A percentile compares a stretch with the other conserved stretches of the same genome.
phyloP scores from a whole-genome alignment of 306 rosid genomes.

The Sicyos edulis region DNA sequence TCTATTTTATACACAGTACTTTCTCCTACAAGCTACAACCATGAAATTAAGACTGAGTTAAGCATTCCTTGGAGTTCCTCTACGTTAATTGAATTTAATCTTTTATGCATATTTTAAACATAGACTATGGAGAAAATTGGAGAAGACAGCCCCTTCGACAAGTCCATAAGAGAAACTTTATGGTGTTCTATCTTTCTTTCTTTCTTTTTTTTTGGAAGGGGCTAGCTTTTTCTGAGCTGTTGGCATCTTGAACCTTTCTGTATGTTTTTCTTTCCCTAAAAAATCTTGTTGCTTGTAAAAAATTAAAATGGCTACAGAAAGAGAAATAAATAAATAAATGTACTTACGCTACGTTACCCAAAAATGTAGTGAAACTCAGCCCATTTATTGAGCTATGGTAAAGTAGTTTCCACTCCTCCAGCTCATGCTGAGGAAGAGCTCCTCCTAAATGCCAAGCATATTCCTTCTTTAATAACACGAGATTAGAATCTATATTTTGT shows the following conservation, averaged over 20 bases:
- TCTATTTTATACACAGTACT: neutral
- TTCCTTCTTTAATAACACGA: constrained; percentile 59
- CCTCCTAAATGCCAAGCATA: constrained; percentile 96
- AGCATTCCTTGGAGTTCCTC: neutral
- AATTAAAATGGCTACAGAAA: neutral
- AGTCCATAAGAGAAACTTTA: neutral
- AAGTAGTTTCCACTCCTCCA: constrained; percentile 79
- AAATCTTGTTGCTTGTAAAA: neutral
- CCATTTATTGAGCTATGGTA: constrained; percentile 85
- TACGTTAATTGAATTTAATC: no score
- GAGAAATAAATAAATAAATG: neutral
- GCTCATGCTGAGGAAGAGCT: constrained; percentile 66
- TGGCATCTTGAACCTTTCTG: neutral
- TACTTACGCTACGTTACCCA: constrained; percentile 77
- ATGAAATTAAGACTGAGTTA: neutral
- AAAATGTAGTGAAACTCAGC: constrained; percentile 84
- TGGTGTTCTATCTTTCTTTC: neutral
- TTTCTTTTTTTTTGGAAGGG: no score
- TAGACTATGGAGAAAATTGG: neutral
- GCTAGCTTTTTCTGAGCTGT: neutral
- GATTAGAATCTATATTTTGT: constrained; percentile 41
- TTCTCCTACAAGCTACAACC: neutral
- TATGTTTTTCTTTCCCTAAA: neutral
- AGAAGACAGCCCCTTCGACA: neutral
- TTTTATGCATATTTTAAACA: neutral